These are phyloP conservation scores for Fusarium solani-melongenae DNA, from an alignment of 2,329 filamentous ascomycete species.

Conservation along the genomic window DNA sequence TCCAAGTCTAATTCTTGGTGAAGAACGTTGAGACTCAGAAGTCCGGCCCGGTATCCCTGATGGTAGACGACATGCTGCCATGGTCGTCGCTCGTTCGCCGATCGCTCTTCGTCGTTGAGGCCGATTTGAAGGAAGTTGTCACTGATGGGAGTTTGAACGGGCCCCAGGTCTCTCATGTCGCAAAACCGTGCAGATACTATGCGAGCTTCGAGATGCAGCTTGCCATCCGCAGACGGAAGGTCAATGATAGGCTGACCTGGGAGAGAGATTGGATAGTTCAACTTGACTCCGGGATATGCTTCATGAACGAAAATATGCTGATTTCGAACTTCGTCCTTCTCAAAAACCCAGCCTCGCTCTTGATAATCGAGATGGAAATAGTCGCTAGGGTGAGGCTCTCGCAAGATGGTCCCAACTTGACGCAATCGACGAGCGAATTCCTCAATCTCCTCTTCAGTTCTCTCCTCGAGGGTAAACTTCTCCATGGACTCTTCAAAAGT, in stretches of 20 bases:
- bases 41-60: conserved; percentile 17
- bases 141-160: not conserved
- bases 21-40: conserved; percentile 2
- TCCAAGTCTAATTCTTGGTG: not conserved
- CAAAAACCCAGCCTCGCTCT: conserved; percentile 6
- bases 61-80: conserved; percentile 26
- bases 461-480: not conserved
- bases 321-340: conserved; percentile 1
- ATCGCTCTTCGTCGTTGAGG: conserved; percentile 13
- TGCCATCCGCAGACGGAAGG: not conserved
- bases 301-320: conserved; percentile 14
- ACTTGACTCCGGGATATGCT: not conserved
- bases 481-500: conserved; percentile 2
- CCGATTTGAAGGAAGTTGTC: conserved; percentile 17
- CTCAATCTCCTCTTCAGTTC: conserved; percentile 12
- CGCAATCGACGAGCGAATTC: not conserved
- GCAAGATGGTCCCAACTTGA: not conserved
- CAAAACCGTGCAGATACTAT: not conserved
- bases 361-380: conserved; percentile 6
- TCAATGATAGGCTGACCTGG: conserved; percentile 2
- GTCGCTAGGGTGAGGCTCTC: not conserved
- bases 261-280: conserved; percentile 10
- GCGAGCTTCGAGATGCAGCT: not conserved
- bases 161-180: not conserved
- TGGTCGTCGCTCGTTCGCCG: not conserved